Base-by-base conservation (phyloP, 2,329 filamentous ascomycete species). In the Bipolaris cookei region DNA sequence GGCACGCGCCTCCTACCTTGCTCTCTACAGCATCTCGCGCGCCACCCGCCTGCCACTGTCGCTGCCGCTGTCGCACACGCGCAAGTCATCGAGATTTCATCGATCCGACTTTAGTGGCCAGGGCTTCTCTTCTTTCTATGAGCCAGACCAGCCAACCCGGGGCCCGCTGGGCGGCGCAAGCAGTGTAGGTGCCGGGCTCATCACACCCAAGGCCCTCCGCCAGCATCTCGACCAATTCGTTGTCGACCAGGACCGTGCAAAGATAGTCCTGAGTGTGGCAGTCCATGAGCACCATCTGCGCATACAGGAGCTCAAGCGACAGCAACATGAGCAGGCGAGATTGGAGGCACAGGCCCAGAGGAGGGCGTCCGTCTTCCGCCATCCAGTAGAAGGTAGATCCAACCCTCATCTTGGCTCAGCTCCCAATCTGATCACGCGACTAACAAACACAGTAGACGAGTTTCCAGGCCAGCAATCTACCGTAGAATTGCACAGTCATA, bases 271-370 rank as follows among this genome's bases (percentile, higher is more conserved):
- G 62, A 95, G 92, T 63, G 89, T 94, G 3, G 92, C 94, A 6
- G 90, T 99, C 25, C 97, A 96, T 80, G 97, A 98, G 72, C 95
- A 99, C 75, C 97, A 98, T 73, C 92, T 97, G 77, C 87, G 91
- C 44, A 85, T 97, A 58, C 88, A 93, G 67, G 88, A 90, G 76
- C 71, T 89, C 21, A 85, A 92, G 69, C 83, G 92, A 46, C 86
- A 89, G 57, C 86, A 95, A 64, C 87, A 93, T 52, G 92, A 97
- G 68, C 86, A 91, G 41, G 89, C 92, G 61, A 90, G 90, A 77
- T 72, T 87, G 47, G 81, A 89, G 69, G 86, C 90, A 39, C 90
- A 92, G 73, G 85, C 87, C 58, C 86, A 89, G 70, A 83, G 89
- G 55, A 83, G 87, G 60, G 90, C 94, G 59, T 84, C 89, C 67